These are phyloP conservation scores for Filobasidium wieringae DNA, from an alignment of 768 basidiomycete genomes.

Conservation along the genomic window DNA sequence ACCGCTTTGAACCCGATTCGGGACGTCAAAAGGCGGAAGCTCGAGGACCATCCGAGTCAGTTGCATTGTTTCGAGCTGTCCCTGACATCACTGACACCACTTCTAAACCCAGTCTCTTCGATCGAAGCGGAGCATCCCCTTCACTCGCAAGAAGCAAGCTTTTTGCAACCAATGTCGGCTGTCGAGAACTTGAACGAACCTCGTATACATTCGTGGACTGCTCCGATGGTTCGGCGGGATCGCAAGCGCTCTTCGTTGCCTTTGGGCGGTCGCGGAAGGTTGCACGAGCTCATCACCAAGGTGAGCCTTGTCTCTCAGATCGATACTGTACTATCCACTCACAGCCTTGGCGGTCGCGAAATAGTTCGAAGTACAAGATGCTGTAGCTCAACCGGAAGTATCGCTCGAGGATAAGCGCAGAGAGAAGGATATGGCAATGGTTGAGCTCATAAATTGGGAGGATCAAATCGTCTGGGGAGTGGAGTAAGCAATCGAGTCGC, in stretches of 20 bases:
- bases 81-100: too few species aligned
- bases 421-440: slow-evolving; percentile 4
- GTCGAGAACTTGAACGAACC: background rate
- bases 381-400: too few species aligned
- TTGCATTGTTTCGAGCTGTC: background rate
- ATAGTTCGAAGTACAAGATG: too few species aligned
- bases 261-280: too few species aligned
- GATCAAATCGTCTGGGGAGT: slow-evolving; percentile 30
- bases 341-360: too few species aligned
- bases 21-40: background rate
- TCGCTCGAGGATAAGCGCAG: background rate
- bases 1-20: background rate
- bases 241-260: background rate
- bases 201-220: background rate
- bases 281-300: too few species aligned
- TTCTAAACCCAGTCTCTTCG: background rate
- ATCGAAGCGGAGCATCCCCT: background rate
- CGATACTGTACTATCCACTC: too few species aligned
- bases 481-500: slow-evolving; percentile 13
- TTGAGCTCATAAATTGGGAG: slow-evolving; percentile 34
- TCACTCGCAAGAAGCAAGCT: background rate
- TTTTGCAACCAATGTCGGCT: background rate
- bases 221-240: background rate
- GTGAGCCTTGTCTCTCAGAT: too few species aligned
- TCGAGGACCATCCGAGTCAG: background rate